Percentiles rank a stretch among this genome's conserved stretches.
Conservation (phyloP, 306 rosid genomes). For the Cucurbita moschata region DNA sequence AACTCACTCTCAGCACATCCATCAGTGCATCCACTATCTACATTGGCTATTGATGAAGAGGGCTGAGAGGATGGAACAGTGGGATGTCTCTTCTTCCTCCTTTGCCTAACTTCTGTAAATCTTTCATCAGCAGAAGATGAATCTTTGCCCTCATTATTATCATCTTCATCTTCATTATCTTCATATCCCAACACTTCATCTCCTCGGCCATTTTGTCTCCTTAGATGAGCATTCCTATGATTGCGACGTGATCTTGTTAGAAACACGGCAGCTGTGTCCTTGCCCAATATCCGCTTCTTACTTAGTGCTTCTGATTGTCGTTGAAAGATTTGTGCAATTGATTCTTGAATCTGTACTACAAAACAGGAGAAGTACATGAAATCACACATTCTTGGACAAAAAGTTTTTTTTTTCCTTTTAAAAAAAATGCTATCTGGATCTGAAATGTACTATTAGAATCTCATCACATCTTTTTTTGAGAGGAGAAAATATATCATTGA, state of each 20-base stretch:
- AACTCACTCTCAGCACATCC: slow-evolving; percentile 52
- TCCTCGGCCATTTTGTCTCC: slow-evolving; percentile 44
- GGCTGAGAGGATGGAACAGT: slow-evolving; percentile 56
- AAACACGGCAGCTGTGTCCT: slow-evolving; percentile 37
- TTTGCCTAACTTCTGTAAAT: slow-evolving; percentile 36
- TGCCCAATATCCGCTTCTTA: slow-evolving; percentile 48
- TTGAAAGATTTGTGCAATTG: slow-evolving; percentile 59
- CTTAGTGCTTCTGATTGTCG: slow-evolving; percentile 83
- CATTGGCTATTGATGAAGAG: slow-evolving; percentile 57
- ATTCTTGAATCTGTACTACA: slow-evolving; percentile 33
- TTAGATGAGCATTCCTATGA: slow-evolving; percentile 34
- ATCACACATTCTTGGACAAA: neutral
- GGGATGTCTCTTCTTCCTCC: slow-evolving; percentile 48
- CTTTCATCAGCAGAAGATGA: slow-evolving; percentile 68
- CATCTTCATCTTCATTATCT: slow-evolving; percentile 65
- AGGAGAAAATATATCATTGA: neutral
- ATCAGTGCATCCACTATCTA: slow-evolving; percentile 46
- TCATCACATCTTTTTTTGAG: neutral
- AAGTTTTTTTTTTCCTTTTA: neutral
- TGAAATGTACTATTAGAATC: neutral
- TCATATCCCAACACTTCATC: slow-evolving; percentile 56
- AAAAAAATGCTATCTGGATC: neutral
- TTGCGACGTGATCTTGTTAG: slow-evolving; percentile 52
- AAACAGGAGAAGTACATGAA: slow-evolving; percentile 7
- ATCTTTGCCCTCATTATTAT: slow-evolving; percentile 39